Base-by-base conservation (phyloP, 2,329 filamentous ascomycete species). In the Shiraia sp. region DNA sequence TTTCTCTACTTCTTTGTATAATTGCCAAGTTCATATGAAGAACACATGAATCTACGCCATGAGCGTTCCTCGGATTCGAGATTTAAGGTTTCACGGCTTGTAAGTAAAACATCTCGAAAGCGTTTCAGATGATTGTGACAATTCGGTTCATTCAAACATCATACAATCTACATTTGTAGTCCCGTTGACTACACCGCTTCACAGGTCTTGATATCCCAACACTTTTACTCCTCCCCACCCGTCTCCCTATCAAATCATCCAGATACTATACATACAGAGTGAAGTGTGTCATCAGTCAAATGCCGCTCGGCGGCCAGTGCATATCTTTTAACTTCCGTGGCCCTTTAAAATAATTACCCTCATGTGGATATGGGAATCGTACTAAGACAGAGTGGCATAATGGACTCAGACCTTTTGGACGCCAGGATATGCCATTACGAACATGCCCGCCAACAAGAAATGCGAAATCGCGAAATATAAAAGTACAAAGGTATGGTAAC, bases 381-480 rank as follows among this genome's bases (percentile, higher is more conserved):
- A 42, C 29, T 43, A 44, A 46, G 42, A 51, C 37, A 47, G 22
- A 40, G 32, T 33, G 34, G 38, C 42, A 16, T n/a, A 28, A 32
- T 22, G 16, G 15, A 29, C 23, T 32, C 33, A 36, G 41, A 45
- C 40, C 45, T 63, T 63, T 67, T 63, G 50, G 53, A 65, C 62
- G 65, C 63, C 65, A 37, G 41, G 51, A 53, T 45, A 66, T 68
- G 63, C 59, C 49, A 37, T 22, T 35, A 45, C 39, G 40, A 48
- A 38, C 38, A 36, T 39, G 35, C 44, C 45, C 43, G 43, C 45
- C 40, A 49, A 42, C 34, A 37, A 29, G 33, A 53, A 53, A 30
- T 47, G 45, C 54, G 42, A 40, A 49, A 25, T 4, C 23, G 27
- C 14, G 34, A 32, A 37, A 16, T 24, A 42, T 45, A 10, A 25